Evolutionary conservation across 441 rosid genomes (phyloP).

Genomic region (Euphorbia schlechtendalii): DNA sequence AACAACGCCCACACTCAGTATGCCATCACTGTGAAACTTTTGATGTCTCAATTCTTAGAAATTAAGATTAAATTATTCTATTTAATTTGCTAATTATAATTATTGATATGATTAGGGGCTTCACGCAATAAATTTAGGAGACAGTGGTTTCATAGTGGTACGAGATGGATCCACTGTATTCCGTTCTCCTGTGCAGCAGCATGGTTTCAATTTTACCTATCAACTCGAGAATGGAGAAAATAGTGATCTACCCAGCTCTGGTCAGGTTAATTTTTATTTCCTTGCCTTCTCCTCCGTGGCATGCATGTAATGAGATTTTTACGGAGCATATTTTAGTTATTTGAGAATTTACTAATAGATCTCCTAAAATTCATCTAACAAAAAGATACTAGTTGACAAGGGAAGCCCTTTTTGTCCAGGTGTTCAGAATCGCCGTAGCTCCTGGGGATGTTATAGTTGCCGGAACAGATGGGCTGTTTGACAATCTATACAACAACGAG

Average conservation of each 20-base stretch:
- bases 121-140: conserved; percentile 69
- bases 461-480: conserved; percentile 91
- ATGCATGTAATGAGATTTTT: too few species aligned
- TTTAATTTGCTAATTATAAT: not conserved
- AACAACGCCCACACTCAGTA: not conserved
- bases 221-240: conserved; percentile 56
- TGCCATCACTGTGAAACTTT: not conserved
- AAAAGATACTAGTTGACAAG: too few species aligned
- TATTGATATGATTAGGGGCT: conserved; percentile 26
- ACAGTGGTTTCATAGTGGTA: conserved; percentile 86
- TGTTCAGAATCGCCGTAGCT: conserved; percentile 64
- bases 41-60: conserved; percentile 4
- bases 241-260: conserved; percentile 65
- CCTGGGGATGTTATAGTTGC: conserved; percentile 78
- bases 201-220: conserved; percentile 77
- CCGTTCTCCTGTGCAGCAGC: conserved; percentile 83
- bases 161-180: conserved; percentile 79
- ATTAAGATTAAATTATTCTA: not conserved
- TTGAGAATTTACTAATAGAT: too few species aligned
- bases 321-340: too few species aligned
- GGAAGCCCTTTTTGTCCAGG: conserved; percentile 27
- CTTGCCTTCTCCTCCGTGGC: not conserved
- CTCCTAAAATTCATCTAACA: too few species aligned
- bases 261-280: conserved; percentile 36
- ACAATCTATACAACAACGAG: conserved; percentile 79